Evolutionary conservation across 2,329 filamentous ascomycete genomes (phyloP).

Genomic region (Hymenoscyphus linearis): DNA sequence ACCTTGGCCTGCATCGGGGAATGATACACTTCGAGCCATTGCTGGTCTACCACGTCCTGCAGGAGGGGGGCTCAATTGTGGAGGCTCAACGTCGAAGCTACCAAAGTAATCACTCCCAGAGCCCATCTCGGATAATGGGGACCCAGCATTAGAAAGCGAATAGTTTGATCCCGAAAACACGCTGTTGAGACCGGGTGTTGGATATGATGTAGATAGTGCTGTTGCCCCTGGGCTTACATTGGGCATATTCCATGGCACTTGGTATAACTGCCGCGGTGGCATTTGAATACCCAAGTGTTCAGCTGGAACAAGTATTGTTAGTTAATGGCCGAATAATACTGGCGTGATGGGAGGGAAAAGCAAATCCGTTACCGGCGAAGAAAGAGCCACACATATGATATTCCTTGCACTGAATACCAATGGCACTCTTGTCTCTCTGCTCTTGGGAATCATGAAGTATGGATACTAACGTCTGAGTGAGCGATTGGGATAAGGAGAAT

Average conservation of each 20-base stretch:
- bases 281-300: constrained; percentile 3
- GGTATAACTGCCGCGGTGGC: not conserved
- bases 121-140: constrained; percentile 7
- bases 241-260: not conserved
- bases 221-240: constrained; percentile 6
- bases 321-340: not conserved
- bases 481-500: constrained; percentile 5
- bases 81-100: not conserved
- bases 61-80: not conserved
- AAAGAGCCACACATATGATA: not conserved
- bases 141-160: constrained; percentile 2
- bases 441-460: not conserved
- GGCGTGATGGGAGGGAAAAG: not conserved
- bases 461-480: constrained; percentile 6
- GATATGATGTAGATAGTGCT: constrained; percentile 4
- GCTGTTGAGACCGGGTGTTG: constrained; percentile 3
- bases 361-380: not conserved
- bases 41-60: constrained; percentile 7
- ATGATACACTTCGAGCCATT: constrained; percentile 17
- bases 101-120: constrained; percentile 6
- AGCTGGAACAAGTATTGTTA: not conserved
- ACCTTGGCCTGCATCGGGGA: constrained; percentile 9
- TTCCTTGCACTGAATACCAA: not conserved
- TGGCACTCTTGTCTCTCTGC: not conserved
- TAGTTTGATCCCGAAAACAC: constrained; percentile 7